Base-by-base conservation (phyloP, 192 early-diverging fungal genomes). In the Gonapodya sp. region DNA sequence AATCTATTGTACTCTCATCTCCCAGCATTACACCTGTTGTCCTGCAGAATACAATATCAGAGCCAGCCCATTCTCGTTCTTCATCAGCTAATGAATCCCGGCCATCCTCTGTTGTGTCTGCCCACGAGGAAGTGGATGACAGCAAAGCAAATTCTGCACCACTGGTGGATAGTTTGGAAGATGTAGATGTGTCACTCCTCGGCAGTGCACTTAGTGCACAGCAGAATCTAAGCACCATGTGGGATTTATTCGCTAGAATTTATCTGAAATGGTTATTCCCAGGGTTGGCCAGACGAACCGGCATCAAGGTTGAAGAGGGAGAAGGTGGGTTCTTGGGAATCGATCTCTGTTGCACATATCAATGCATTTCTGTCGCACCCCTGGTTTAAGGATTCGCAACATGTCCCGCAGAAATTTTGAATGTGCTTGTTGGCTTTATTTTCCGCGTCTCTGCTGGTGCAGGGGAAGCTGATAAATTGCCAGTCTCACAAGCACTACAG, bases 261-360 rank as follows among this genome's bases (percentile, higher is more conserved):
- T 95, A 94, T 80, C 84, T 96, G 1, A 83, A 87, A 30, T 87
- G 91, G 78, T 86, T 96, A 32, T 93, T 96, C 81, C 95, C 95
- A 18, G 82, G 82, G 18, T 85, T 92, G 31, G 85, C 92, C 1
- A 84, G 86, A 36, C 83, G 81, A 18, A 75, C 88, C 18, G 84
- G 86, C 0, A 37, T 91, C 31, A 73, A 72, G 31, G 84, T 84
- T 79, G 84, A 83, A 14, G 87, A 88, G 80, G 82, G 84, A 34
- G 89, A 91, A 85, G 89, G 88, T 89, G n/a, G n/a, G 86, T 31
- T 14, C 31, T n/a, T 36, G 18, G 81, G 79, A 64, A 78, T 82
- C 31, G 35, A 31, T 78, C n/a, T 34, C 32, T 33, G 36, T 31
- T 73, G 73, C 80, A 83, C 73, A 46, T 82, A 24, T 34, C n/a